Conservation (phyloP, 768 basidiomycete genomes). For the Naganishia friedmannii region DNA sequence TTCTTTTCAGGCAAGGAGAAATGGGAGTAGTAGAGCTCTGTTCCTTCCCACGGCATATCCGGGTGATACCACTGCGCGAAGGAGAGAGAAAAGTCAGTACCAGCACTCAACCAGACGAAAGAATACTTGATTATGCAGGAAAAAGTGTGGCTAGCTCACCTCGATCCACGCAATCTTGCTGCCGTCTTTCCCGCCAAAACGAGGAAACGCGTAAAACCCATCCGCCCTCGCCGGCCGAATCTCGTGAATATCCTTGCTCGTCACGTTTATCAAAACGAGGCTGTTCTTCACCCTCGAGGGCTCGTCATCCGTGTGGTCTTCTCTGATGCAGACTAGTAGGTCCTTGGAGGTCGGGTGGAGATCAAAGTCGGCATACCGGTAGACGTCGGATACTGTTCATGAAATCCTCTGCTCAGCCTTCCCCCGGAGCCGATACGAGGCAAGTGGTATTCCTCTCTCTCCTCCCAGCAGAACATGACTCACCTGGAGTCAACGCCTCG, state of each 20-base stretch:
- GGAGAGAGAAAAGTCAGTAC: not conserved
- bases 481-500: slow-evolving; percentile 65
- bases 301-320: slow-evolving; percentile 65
- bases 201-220: slow-evolving; percentile 69
- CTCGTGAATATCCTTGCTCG: slow-evolving; percentile 53
- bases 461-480: slow-evolving; percentile 31
- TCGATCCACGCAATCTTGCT: slow-evolving; percentile 62
- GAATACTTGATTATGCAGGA: no score
- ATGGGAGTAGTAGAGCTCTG: slow-evolving; percentile 60
- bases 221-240: slow-evolving; percentile 58
- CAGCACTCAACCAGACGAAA: not conserved
- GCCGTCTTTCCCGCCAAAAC: slow-evolving; percentile 62
- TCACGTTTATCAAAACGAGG: slow-evolving; percentile 61
- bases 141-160: no score
- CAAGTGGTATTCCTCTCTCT: no score
- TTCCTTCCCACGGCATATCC: slow-evolving; percentile 71
- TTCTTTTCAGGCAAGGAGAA: slow-evolving; percentile 42
- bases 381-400: slow-evolving; percentile 55
- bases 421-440: no score
- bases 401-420: no score
- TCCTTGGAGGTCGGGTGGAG: slow-evolving; percentile 60
- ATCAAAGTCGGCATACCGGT: slow-evolving; percentile 66
- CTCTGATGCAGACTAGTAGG: slow-evolving; percentile 63
- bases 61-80: slow-evolving; percentile 55
- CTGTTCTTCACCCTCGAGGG: slow-evolving; percentile 61